Conservation (phyloP, 371 early-diverging fungal genomes). For the Syncephalastrum sp. region DNA sequence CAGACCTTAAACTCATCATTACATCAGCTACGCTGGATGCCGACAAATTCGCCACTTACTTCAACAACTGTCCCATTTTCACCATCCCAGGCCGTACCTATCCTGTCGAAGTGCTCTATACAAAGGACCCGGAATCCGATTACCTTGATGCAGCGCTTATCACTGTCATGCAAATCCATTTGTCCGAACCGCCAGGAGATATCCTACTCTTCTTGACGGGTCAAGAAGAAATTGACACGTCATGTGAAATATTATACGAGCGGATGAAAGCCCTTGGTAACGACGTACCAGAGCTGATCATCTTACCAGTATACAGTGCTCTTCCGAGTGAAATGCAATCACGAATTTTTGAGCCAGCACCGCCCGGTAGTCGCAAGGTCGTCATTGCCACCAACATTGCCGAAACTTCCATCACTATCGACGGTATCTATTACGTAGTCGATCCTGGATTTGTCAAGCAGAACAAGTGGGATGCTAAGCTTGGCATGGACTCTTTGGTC, state of each 20-base stretch:
- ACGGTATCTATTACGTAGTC: slow-evolving; percentile 97
- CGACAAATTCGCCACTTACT: slow-evolving; percentile 90
- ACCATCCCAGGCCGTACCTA: slow-evolving; percentile 96
- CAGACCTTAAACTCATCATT: slow-evolving; percentile 92
- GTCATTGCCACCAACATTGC: slow-evolving; percentile 99
- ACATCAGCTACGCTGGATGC: slow-evolving; percentile 98
- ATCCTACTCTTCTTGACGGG: slow-evolving; percentile 98
- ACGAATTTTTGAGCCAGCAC: slow-evolving; percentile 93
- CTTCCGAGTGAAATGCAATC: slow-evolving; percentile 94
- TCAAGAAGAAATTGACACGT: slow-evolving; percentile 97
- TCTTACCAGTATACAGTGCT: slow-evolving; percentile 94
- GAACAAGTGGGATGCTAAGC: slow-evolving; percentile 92
- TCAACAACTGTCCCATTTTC: slow-evolving; percentile 92
- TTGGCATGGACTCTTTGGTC: slow-evolving; percentile 93
- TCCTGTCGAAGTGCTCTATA: slow-evolving; percentile 94
- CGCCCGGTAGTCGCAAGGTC: slow-evolving; percentile 89
- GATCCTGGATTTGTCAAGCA: slow-evolving; percentile 99
- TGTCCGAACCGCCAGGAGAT: slow-evolving; percentile 95
- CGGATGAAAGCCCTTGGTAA: slow-evolving; percentile 97
- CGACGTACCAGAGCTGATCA: slow-evolving; percentile 88
- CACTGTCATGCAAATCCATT: slow-evolving; percentile 96
- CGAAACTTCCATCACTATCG: slow-evolving; percentile 99
- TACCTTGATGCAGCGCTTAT: slow-evolving; percentile 92
- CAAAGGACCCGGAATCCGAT: slow-evolving; percentile 93
- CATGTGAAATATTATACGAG: slow-evolving; percentile 89